Percentiles rank a stretch among this genome's conserved stretches.
Evolutionary conservation across 257 asterid genomes (phyloP).

Genomic region (Solanum dulcamara): DNA sequence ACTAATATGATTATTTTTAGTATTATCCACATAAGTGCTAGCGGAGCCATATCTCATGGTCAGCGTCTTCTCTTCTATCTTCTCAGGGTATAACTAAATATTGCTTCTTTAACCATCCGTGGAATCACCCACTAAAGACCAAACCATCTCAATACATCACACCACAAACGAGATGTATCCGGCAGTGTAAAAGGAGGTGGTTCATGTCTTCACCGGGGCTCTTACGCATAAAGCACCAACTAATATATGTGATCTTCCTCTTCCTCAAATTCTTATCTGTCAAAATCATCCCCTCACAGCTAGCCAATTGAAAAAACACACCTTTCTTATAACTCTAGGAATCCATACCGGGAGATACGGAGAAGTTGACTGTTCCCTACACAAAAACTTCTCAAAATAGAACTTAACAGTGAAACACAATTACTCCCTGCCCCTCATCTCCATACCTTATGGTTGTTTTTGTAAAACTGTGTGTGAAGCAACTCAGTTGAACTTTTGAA

Average conservation of each 20-base stretch:
- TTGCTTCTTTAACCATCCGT: not conserved
- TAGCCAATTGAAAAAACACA: not conserved
- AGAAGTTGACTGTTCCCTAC: not conserved
- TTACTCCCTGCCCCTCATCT: not conserved
- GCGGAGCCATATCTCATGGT: not conserved
- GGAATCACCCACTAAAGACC: not conserved
- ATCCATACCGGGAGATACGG: not conserved
- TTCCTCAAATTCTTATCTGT: not conserved
- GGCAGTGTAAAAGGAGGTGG: not conserved
- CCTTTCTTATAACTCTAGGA: not conserved
- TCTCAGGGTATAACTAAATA: not conserved
- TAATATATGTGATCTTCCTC: not conserved
- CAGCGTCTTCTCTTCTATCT: not conserved
- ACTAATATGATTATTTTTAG: too few relatives aligned
- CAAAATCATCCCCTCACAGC: not conserved
- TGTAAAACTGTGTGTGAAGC: not conserved
- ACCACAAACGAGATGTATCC: not conserved
- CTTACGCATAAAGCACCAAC: not conserved
- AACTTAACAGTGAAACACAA: not conserved
- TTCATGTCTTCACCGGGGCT: not conserved
- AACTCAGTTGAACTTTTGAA: not conserved
- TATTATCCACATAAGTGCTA: not conserved
- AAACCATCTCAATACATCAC: not conserved
- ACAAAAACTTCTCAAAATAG: not conserved
- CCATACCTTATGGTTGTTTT: not conserved